Conservation (phyloP, 257 asterid genomes). For the Capsicum baccatum region DNA sequence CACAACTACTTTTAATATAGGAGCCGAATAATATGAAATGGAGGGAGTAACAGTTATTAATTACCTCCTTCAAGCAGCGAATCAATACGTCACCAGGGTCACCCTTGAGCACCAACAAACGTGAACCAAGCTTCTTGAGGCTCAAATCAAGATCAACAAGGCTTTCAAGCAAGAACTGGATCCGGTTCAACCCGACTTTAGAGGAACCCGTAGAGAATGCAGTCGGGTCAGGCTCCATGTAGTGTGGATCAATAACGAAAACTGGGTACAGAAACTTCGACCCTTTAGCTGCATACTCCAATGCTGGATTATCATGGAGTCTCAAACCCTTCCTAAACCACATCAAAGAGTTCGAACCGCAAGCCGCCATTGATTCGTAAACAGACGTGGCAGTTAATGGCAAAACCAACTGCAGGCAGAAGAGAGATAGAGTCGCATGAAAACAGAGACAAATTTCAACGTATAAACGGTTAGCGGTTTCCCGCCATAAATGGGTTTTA, state of each 20-base stretch:
- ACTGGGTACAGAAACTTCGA: slow-evolving; percentile 70
- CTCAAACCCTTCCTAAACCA: slow-evolving; percentile 96
- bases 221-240: slow-evolving; percentile 80
- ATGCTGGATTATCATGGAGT: slow-evolving; percentile 93
- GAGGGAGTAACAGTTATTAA: not conserved
- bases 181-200: slow-evolving; percentile 82
- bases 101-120: slow-evolving; percentile 84
- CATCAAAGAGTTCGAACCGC: slow-evolving; percentile 67
- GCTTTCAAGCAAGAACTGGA: slow-evolving; percentile 78
- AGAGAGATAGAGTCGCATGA: not conserved
- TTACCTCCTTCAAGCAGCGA: slow-evolving; percentile 80
- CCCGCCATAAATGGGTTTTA: slow-evolving; percentile 52
- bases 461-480: slow-evolving; percentile 50
- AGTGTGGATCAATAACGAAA: slow-evolving; percentile 93
- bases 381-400: not conserved
- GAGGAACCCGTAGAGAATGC: slow-evolving; percentile 75
- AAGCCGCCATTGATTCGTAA: slow-evolving; percentile 45
- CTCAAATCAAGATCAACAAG: slow-evolving; percentile 74
- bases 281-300: slow-evolving; percentile 66
- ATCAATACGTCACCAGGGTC: slow-evolving; percentile 73
- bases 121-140: slow-evolving; percentile 73
- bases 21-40: no score
- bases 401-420: not conserved
- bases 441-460: not conserved
- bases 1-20: no score